These are phyloP conservation scores for Talaromyces marneffei DNA, from an alignment of 2,329 filamentous ascomycete species.

Conservation along the genomic window DNA sequence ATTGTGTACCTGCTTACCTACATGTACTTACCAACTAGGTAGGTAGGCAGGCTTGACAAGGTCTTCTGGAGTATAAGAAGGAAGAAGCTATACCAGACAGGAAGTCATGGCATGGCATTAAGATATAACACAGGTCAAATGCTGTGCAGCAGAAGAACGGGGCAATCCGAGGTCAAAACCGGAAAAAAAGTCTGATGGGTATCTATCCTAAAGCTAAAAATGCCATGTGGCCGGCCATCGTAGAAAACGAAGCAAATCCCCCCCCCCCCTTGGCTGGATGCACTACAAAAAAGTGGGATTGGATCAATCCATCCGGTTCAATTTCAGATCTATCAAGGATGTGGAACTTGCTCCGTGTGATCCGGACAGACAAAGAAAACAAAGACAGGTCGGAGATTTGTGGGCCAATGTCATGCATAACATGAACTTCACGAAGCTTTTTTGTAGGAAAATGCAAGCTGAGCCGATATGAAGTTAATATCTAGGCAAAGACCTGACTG, in stretches of 20 bases:
- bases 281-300: background rate
- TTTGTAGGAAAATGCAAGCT: background rate
- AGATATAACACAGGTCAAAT: background rate
- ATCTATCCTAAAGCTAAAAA: background rate
- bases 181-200: background rate
- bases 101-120: background rate
- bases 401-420: background rate
- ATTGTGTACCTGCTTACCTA: slow-evolving; percentile 5
- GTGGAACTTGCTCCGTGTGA: background rate
- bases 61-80: background rate
- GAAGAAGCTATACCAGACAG: background rate
- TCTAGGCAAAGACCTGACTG: background rate
- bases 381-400: background rate
- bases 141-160: background rate
- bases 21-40: background rate
- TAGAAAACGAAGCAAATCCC: background rate
- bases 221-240: slow-evolving; percentile 1
- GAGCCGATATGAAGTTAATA: background rate
- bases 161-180: background rate
- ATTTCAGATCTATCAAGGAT: slow-evolving; percentile 6
- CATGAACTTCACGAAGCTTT: background rate
- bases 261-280: background rate
- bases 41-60: background rate
- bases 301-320: background rate
- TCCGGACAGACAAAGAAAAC: background rate